Conservation (phyloP, 2,329 filamentous ascomycete genomes). For the Herpomyces periplanetae region DNA sequence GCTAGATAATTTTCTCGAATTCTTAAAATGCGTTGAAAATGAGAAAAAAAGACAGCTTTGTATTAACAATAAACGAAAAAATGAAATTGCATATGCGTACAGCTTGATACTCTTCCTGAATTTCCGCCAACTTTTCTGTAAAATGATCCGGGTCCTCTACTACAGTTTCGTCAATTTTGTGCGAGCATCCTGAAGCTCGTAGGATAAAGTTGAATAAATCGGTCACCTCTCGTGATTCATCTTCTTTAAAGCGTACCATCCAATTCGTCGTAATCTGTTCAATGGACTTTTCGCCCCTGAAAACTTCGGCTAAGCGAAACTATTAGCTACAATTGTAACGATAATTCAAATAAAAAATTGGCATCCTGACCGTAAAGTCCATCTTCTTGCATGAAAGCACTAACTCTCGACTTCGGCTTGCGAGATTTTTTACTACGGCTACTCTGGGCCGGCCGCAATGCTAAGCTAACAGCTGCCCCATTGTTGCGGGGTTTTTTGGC, state of each 20-base stretch:
- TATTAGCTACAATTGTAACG: too few relatives aligned
- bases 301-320: slow-evolving; percentile 15
- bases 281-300: slow-evolving; percentile 13
- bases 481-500: too few relatives aligned
- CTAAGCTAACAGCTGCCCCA: too few relatives aligned
- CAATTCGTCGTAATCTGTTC: slow-evolving; percentile 17
- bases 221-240: slow-evolving; percentile 14
- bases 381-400: too few relatives aligned
- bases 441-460: too few relatives aligned
- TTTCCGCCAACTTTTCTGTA: slow-evolving; percentile 30
- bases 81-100: slow-evolving; percentile 10
- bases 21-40: too few relatives aligned
- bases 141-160: slow-evolving; percentile 65
- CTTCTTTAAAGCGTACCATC: slow-evolving; percentile 15
- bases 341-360: too few relatives aligned
- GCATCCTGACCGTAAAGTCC: too few relatives aligned
- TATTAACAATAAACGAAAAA: not conserved
- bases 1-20: too few relatives aligned
- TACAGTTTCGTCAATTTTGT: slow-evolving; percentile 38
- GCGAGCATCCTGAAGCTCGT: slow-evolving; percentile 33
- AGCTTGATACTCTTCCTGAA: slow-evolving; percentile 59
- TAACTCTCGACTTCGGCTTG: too few relatives aligned
- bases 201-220: slow-evolving; percentile 21
- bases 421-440: too few relatives aligned
- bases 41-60: too few relatives aligned